A percentile compares a stretch with the other conserved stretches of the same genome.
phyloP scores from a whole-genome alignment of 2,329 filamentous ascomycete genomes.

The Geosmithia putterillii region DNA sequence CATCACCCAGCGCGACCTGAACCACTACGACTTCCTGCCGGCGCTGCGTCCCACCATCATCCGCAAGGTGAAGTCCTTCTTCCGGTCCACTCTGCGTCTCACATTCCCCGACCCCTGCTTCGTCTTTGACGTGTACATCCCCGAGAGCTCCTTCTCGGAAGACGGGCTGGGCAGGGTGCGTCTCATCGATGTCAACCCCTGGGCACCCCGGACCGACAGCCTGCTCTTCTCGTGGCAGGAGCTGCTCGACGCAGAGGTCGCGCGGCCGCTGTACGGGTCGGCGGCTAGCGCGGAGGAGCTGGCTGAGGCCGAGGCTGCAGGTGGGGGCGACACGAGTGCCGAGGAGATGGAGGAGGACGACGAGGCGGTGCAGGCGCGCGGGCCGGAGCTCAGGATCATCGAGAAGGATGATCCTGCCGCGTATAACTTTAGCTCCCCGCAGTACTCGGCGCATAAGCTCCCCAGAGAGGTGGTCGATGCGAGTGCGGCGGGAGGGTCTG shows the following conservation, averaged over 20 bases:
- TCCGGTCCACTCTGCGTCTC: slow-evolving; percentile 57
- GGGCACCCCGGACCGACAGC: slow-evolving; percentile 80
- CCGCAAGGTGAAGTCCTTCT: slow-evolving; percentile 63
- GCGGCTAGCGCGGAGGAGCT: slow-evolving; percentile 12
- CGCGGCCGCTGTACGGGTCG: slow-evolving; percentile 40
- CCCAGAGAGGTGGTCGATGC: slow-evolving; percentile 83
- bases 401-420: slow-evolving; percentile 78
- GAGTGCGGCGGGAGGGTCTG: slow-evolving; percentile 55
- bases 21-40: slow-evolving; percentile 74
- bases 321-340: slow-evolving; percentile 16
- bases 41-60: slow-evolving; percentile 52
- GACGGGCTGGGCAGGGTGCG: slow-evolving; percentile 62
- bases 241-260: slow-evolving; percentile 59
- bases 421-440: slow-evolving; percentile 71
- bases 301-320: slow-evolving; percentile 23
- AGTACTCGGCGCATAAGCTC: slow-evolving; percentile 91
- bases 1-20: slow-evolving; percentile 80
- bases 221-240: slow-evolving; percentile 85
- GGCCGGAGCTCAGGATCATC: slow-evolving; percentile 73
- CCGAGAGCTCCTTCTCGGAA: slow-evolving; percentile 42
- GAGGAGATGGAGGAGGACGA: slow-evolving; percentile 17
- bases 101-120: slow-evolving; percentile 79
- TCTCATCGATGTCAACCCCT: slow-evolving; percentile 90
- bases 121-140: slow-evolving; percentile 86
- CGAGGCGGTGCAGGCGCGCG: slow-evolving; percentile 12